Evolutionary conservation across 2,329 filamentous ascomycete species (phyloP).

Genomic region (Cercospora zeina): DNA sequence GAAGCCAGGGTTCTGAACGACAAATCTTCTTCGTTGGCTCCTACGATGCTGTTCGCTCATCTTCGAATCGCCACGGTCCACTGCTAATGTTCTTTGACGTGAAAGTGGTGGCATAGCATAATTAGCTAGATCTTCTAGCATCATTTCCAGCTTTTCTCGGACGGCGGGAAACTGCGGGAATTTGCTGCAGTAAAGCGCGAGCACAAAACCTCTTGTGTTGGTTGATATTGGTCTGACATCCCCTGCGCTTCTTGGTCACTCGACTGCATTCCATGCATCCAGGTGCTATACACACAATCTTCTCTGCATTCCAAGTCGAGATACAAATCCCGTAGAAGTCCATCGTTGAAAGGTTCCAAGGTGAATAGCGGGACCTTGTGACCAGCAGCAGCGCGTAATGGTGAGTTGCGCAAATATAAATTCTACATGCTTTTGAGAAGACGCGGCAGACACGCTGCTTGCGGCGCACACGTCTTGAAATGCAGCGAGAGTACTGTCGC

Average conservation of each 20-base stretch:
- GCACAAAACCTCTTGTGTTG: not conserved
- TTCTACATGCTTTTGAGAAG: not conserved
- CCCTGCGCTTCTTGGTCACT: not conserved
- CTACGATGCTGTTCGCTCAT: not conserved
- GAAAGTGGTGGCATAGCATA: constrained; percentile 2
- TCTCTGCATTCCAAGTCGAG: constrained; percentile 1
- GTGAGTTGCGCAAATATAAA: not conserved
- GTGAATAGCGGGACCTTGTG: not conserved
- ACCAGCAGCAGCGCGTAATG: not conserved
- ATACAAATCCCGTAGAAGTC: not conserved
- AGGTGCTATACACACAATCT: not conserved
- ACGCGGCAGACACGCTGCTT: not conserved
- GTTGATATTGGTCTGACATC: not conserved
- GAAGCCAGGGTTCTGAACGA: not conserved
- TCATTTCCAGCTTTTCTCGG: not conserved
- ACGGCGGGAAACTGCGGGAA: not conserved
- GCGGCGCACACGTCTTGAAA: not conserved
- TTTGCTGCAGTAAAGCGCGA: not conserved
- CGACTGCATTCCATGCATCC: constrained; percentile 3
- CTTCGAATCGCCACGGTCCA: not conserved
- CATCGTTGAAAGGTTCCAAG: not conserved
- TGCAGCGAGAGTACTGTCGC: not conserved
- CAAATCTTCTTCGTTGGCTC: not conserved
- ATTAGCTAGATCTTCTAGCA: not conserved
- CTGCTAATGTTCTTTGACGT: not conserved